Conservation (phyloP, 2,329 filamentous ascomycete species). For the Monilinia aucupariae region DNA sequence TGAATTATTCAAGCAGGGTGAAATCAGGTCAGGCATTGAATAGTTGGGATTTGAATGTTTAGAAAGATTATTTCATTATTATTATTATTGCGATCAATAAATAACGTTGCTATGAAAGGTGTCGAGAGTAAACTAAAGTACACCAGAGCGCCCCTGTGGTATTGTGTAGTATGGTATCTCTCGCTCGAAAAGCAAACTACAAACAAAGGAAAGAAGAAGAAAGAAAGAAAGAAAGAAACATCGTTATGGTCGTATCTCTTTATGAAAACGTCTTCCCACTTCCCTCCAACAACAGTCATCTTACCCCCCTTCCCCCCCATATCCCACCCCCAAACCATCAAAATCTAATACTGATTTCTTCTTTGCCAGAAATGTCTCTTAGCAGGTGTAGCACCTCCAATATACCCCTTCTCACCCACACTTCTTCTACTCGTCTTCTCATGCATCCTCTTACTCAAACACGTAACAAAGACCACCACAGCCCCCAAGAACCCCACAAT, state of each 20-base stretch:
- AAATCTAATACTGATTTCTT: background rate
- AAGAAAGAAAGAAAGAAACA: background rate
- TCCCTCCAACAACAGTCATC: too few species aligned
- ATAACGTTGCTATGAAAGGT: background rate
- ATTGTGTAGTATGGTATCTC: conserved; percentile 2
- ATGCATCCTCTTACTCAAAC: conserved; percentile 43
- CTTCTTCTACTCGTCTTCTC: conserved; percentile 22
- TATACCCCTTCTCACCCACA: conserved; percentile 21
- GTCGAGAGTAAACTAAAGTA: background rate
- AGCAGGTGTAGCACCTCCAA: conserved; percentile 16
- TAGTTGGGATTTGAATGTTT: background rate
- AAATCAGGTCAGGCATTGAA: too few species aligned
- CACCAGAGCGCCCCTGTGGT: background rate
- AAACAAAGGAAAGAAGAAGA: background rate
- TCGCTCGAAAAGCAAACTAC: background rate
- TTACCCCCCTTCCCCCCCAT: background rate
- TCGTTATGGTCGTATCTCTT: conserved; percentile 3
- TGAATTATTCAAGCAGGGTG: too few species aligned
- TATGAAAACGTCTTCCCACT: too few species aligned
- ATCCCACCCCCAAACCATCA: background rate
- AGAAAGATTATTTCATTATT: background rate
- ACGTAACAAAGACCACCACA: conserved; percentile 55
- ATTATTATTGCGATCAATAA: background rate
- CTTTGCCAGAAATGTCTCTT: conserved; percentile 25
- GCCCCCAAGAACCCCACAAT: conserved; percentile 51